A percentile compares a stretch with the other conserved stretches of the same genome.
phyloP scores from a whole-genome alignment of 805 yeast genomes.

The Kuraishia piskuri region DNA sequence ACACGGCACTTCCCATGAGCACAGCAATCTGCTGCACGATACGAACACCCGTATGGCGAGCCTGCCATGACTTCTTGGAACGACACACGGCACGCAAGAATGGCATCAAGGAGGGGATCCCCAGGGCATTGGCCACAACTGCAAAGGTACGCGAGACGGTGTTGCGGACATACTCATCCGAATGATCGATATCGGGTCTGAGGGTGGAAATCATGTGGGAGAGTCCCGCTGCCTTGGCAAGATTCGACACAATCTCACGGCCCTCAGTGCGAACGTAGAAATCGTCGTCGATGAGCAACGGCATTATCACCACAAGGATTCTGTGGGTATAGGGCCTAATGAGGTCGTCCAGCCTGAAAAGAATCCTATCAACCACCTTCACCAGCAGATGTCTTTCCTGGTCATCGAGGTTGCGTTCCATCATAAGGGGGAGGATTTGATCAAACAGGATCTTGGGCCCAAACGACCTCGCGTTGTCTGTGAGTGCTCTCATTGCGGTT shows the following conservation, averaged over 20 bases:
- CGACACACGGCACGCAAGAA: conserved; percentile 74
- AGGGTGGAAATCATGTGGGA: conserved; percentile 70
- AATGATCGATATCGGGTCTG: conserved; percentile 75
- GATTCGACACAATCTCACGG: conserved; percentile 62
- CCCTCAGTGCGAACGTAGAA: conserved; percentile 69
- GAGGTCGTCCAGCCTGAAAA: conserved; percentile 55
- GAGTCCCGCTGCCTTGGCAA: conserved; percentile 78
- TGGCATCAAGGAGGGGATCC: conserved; percentile 64
- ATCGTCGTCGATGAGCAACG: conserved; percentile 75
- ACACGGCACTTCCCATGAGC: conserved; percentile 57
- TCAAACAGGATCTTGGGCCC: conserved; percentile 68
- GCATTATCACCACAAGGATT: conserved; percentile 67
- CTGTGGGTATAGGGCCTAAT: conserved; percentile 69
- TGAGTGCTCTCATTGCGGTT: conserved; percentile 53
- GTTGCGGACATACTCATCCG: conserved; percentile 74
- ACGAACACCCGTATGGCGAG: conserved; percentile 76
- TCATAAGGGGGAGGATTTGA: conserved; percentile 64
- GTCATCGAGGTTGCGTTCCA: conserved; percentile 64
- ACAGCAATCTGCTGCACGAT: conserved; percentile 70
- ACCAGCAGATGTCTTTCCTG: conserved; percentile 73
- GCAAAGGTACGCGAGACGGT: conserved; percentile 76
- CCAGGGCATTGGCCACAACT: conserved; percentile 72
- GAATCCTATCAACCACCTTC: conserved; percentile 62
- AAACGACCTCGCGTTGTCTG: conserved; percentile 51
- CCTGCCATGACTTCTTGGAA: conserved; percentile 71